Conservation (phyloP, 192 early-diverging fungal genomes). For the Podochytrium sp. region DNA sequence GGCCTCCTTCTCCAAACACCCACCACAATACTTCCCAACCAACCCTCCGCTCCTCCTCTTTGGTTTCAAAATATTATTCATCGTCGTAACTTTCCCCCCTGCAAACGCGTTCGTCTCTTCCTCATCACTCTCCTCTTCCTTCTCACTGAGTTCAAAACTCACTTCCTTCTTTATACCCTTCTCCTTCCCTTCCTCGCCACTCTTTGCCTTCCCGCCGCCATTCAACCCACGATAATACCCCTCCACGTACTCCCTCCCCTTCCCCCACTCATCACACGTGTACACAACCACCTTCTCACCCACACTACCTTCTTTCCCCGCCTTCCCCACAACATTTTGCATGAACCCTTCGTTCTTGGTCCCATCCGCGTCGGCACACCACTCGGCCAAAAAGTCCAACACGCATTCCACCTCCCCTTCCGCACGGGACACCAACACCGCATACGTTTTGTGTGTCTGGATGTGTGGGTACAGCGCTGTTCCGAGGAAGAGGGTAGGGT, state of each 20-base stretch:
- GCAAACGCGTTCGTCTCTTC: constrained; percentile 4
- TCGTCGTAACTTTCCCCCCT: constrained; percentile 1
- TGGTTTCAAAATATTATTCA: too few relatives aligned
- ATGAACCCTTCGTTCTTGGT: constrained; percentile 2
- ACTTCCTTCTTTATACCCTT: neutral
- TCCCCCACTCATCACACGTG: constrained; percentile 34
- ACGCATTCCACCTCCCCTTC: constrained; percentile 2
- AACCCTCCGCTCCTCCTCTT: neutral
- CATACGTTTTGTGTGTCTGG: constrained; percentile 15
- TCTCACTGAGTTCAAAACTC: neutral
- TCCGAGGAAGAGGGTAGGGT: neutral
- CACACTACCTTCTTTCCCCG: neutral
- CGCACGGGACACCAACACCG: constrained; percentile 9
- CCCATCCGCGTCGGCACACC: neutral
- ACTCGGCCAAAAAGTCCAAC: constrained; percentile 33
- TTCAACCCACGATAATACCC: constrained; percentile 26
- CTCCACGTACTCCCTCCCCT: constrained; percentile 33
- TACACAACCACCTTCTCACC: constrained; percentile 28
- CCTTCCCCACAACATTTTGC: neutral
- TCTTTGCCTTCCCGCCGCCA: neutral
- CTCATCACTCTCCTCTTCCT: neutral
- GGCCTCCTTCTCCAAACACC: neutral
- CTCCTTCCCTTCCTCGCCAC: neutral
- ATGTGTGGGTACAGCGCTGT: neutral
- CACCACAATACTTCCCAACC: neutral